Percentiles rank a stretch among this genome's conserved stretches.
phyloP scores from a whole-genome alignment of 2,329 filamentous ascomycete species.

The Trichoderma arundinaceum region DNA sequence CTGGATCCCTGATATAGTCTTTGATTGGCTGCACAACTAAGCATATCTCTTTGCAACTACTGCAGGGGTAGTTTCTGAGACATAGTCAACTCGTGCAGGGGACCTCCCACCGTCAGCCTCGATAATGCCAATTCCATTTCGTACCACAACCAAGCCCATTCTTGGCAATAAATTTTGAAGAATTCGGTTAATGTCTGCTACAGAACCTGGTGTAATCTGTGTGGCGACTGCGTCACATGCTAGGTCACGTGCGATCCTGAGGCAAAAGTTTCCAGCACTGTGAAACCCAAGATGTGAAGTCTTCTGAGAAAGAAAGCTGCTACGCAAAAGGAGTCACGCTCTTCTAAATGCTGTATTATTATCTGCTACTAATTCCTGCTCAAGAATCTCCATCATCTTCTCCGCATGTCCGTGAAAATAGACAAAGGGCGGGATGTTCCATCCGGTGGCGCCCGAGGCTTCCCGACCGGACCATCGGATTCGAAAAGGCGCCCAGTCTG shows the following conservation, averaged over 20 bases:
- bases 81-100: not conserved
- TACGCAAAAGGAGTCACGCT: too few species aligned
- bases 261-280: not conserved
- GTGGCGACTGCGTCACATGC: not conserved
- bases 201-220: too few species aligned
- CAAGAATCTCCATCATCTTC: not conserved
- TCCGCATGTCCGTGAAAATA: not conserved
- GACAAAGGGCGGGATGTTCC: not conserved
- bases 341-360: not conserved
- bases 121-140: not conserved
- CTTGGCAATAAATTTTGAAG: not conserved
- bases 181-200: too few species aligned
- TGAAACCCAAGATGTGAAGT: constrained; percentile 1
- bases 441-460: constrained; percentile 12
- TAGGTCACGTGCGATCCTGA: not conserved
- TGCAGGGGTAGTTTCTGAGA: constrained; percentile 18
- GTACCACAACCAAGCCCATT: too few species aligned
- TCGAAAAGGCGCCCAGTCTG: constrained; percentile 11
- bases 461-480: constrained; percentile 24
- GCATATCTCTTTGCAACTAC: not conserved
- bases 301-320: not conserved
- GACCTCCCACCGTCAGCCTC: not conserved
- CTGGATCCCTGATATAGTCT: too few species aligned
- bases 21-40: constrained; percentile 25
- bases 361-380: not conserved